Conservation (phyloP, 352 stramenopile species). For the Phytophthora tubulina region DNA sequence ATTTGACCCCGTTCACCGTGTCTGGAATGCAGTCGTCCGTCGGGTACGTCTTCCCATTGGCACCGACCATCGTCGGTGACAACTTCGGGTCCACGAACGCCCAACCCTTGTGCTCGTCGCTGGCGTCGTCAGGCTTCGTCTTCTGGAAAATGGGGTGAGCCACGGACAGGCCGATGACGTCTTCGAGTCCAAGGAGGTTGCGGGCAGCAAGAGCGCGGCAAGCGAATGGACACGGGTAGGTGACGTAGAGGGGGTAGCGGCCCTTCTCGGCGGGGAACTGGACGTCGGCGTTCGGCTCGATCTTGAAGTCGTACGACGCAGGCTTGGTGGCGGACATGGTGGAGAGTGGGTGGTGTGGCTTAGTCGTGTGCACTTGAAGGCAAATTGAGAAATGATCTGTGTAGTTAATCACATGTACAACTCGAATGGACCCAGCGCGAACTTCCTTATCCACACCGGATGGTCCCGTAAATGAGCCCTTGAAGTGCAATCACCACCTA, state of each 20-base stretch:
- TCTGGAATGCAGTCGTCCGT: slow-evolving; percentile 34
- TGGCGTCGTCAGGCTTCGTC: slow-evolving; percentile 50
- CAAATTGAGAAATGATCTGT: too few relatives aligned
- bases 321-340: slow-evolving; percentile 19
- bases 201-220: slow-evolving; percentile 72
- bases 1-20: slow-evolving; percentile 40
- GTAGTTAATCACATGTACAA: too few relatives aligned
- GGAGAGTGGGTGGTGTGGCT: not conserved
- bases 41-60: slow-evolving; percentile 31
- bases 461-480: too few relatives aligned
- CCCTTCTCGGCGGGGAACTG: slow-evolving; percentile 46
- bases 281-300: slow-evolving; percentile 23
- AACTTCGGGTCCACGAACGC: slow-evolving; percentile 35
- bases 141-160: slow-evolving; percentile 66
- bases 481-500: too few relatives aligned
- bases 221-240: slow-evolving; percentile 90
- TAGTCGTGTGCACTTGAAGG: too few relatives aligned
- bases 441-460: too few relatives aligned
- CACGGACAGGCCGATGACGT: slow-evolving; percentile 90
- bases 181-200: slow-evolving; percentile 92
- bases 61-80: slow-evolving; percentile 1
- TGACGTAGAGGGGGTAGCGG: slow-evolving; percentile 94
- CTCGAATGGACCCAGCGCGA: too few relatives aligned
- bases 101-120: slow-evolving; percentile 51
- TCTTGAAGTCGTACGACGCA: slow-evolving; percentile 31